A percentile compares a stretch with the other conserved stretches of the same genome.
These are phyloP conservation scores for Diplocarpon rosae DNA, from an alignment of 2,329 filamentous ascomycete genomes.

Conservation along the genomic window DNA sequence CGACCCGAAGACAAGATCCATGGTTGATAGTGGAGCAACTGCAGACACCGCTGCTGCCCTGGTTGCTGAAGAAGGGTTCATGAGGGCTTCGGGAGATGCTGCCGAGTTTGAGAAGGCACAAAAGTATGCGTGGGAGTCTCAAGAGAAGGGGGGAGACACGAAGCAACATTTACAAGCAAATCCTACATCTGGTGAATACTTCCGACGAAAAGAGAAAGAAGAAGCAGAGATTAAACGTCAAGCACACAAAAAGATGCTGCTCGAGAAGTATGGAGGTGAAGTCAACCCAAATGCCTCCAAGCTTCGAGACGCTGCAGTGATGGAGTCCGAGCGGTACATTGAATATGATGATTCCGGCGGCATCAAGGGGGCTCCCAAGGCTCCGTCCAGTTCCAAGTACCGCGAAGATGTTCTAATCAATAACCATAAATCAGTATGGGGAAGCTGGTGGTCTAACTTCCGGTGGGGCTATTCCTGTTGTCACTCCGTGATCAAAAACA, in stretches of 20 bases:
- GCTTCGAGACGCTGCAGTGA: constrained; percentile 55
- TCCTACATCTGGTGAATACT: constrained; percentile 81
- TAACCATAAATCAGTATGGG: constrained; percentile 90
- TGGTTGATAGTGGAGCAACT: constrained; percentile 76
- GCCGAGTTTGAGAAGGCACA: constrained; percentile 86
- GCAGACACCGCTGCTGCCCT: constrained; percentile 69
- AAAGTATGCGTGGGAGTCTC: constrained; percentile 86
- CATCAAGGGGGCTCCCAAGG: constrained; percentile 77
- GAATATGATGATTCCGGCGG: constrained; percentile 88
- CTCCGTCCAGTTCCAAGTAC: constrained; percentile 79
- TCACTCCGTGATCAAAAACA: constrained; percentile 88
- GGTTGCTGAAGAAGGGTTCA: constrained; percentile 88
- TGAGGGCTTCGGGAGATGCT: constrained; percentile 80
- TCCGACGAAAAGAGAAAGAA: constrained; percentile 67
- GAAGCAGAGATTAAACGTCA: constrained; percentile 60
- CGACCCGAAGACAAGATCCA: constrained; percentile 87
- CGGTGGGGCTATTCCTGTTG: constrained; percentile 95
- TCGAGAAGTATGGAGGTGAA: constrained; percentile 73
- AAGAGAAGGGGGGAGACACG: constrained; percentile 70
- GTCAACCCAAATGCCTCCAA: constrained; percentile 48
- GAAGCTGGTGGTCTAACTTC: constrained; percentile 95
- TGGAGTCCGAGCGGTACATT: constrained; percentile 76
- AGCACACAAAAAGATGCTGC: constrained; percentile 56
- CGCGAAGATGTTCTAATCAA: constrained; percentile 76
- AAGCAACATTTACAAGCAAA: constrained; percentile 90